Conservation (phyloP, 2,329 filamentous ascomycete genomes). For the Pseudogymnoascus sp. region DNA sequence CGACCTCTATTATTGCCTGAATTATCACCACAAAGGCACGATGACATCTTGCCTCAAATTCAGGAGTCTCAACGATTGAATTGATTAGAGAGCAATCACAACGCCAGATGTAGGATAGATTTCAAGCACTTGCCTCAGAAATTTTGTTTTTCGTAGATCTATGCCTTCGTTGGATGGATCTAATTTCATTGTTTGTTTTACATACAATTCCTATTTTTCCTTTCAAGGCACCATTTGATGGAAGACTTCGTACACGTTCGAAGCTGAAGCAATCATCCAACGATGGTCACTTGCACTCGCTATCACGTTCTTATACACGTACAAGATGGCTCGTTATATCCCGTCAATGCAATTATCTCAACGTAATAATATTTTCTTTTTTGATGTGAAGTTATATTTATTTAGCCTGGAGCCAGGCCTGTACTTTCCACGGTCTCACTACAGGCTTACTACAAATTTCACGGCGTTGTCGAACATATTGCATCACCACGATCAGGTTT, state of each 20-base stretch:
- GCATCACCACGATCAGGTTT: not conserved
- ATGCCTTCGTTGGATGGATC: not conserved
- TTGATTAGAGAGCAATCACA: not conserved
- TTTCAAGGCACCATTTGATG: not conserved
- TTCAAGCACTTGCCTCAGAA: not conserved
- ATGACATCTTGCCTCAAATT: not conserved
- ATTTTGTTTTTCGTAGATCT: not conserved
- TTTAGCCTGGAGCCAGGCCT: not conserved
- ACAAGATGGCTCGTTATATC: not conserved
- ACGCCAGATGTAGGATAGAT: not conserved
- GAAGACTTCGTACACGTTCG: not conserved
- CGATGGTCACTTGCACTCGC: not conserved
- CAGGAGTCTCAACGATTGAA: not conserved
- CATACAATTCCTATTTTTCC: not conserved
- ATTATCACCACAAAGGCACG: not conserved
- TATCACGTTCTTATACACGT: not conserved
- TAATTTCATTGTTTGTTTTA: not conserved
- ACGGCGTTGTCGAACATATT: not conserved
- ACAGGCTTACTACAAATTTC: not conserved
- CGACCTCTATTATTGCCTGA: not conserved
- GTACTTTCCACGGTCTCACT: not conserved
- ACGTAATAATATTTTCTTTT: not conserved
- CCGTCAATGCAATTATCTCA: not conserved
- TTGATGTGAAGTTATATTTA: not conserved
- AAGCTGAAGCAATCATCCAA: not conserved